Evolutionary conservation across 2,329 filamentous ascomycete species (phyloP), one percentile per base, ranked within the genome.

Genomic region (Stemphylium vesicarium): DNA sequence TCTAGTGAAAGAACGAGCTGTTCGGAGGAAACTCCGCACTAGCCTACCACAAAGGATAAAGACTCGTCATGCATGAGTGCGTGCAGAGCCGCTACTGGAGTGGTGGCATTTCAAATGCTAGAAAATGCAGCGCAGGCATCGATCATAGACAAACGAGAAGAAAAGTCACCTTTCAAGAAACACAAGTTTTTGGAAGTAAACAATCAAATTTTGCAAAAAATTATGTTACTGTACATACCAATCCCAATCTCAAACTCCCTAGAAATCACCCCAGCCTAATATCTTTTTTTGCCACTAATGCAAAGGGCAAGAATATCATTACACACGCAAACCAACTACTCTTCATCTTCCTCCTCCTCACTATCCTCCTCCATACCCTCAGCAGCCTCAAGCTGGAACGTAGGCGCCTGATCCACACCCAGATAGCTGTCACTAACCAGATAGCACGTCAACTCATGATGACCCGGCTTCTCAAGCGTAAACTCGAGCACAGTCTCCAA

Each of bases 381-480:
- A 1, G 88, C 91, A 24, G 90, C 95, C 48, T 85, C 88, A 39
- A 99, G 87, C 52, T 85, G 88, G 75, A 99, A 98, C 4, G 87
- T 86, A 50, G 93, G 91, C 71, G 96, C 96, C 79, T 99, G 95
- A 79, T 99, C 96, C 48, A 99, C 92, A 22, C 95, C 95, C 32
- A 97, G 85, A 75, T 99, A 99, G 75, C 91, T 94, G 79, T 99
- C 95, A 74, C 93, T 95, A 89, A 99, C 97, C 73, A 99, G 81
- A 78, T 91, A 96, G 61, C 98, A 81, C 75, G 94, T 97, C 71
- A 99, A 78, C 56, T 93, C 87, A 75, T 97, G 91, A 72, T 92
- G 85, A 45, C 95, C 95, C 22, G 91, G 84, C 59, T 85, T 87
- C 20, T 91, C 92, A 47, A 98, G 89, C 22, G 92, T 91, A 75